A percentile compares a stretch with the other conserved stretches of the same genome.
Evolutionary conservation across 805 yeast species (phyloP).

Genomic region (Cyberlindnera bimundalis): DNA sequence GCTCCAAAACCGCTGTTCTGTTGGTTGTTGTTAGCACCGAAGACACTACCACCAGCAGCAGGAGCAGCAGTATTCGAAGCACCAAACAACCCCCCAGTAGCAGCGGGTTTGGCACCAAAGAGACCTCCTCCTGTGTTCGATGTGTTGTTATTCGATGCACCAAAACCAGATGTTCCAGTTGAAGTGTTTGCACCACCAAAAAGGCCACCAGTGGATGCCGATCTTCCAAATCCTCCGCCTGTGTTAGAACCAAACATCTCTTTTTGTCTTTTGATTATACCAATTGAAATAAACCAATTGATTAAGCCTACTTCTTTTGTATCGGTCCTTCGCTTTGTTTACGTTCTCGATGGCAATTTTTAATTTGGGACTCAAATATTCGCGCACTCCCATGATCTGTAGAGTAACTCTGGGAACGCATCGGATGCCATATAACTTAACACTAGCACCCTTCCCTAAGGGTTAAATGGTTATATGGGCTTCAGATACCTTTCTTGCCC

Average conservation of each 20-base stretch:
- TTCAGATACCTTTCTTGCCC: too few relatives aligned
- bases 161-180: slow-evolving; percentile 18
- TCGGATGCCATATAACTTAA: too few relatives aligned
- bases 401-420: background rate
- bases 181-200: slow-evolving; percentile 22
- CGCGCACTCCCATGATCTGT: background rate
- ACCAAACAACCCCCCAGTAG: slow-evolving; percentile 12
- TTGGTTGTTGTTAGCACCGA: slow-evolving; percentile 28
- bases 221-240: slow-evolving; percentile 22
- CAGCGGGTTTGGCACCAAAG: slow-evolving; percentile 22
- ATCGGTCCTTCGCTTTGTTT: slow-evolving; percentile 2
- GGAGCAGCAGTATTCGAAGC: slow-evolving; percentile 12
- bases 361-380: slow-evolving; percentile 1
- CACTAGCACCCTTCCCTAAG: background rate
- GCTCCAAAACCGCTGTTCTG: slow-evolving; percentile 26
- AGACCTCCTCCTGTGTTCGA: slow-evolving; percentile 17
- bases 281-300: too few relatives aligned
- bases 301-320: background rate
- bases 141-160: slow-evolving; percentile 1
- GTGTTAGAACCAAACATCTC: slow-evolving; percentile 20
- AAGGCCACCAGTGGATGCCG: slow-evolving; percentile 24
- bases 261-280: too few relatives aligned
- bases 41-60: slow-evolving; percentile 19
- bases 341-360: slow-evolving; percentile 9
- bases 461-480: too few relatives aligned